Evolutionary conservation across 306 rosid genomes (phyloP).

Genomic region (Vigna trinervia): DNA sequence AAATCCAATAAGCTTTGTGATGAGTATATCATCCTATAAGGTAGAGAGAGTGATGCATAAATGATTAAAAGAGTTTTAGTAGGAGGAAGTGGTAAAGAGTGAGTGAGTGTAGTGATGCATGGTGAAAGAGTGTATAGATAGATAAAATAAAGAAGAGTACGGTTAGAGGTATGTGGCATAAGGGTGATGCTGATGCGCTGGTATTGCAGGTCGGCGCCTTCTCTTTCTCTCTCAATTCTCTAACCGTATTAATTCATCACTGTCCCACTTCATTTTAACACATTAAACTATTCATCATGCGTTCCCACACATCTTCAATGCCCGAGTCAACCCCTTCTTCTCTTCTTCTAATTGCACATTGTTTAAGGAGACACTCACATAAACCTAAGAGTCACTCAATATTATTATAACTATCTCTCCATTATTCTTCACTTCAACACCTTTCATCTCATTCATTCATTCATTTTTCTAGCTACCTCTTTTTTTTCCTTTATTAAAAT

Average conservation of each 20-base stretch:
- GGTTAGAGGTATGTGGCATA: constrained; percentile 36
- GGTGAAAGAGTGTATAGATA: background rate
- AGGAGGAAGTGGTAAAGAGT: background rate
- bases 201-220: constrained; percentile 52
- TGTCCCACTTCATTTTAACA: constrained; percentile 23
- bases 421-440: background rate
- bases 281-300: constrained; percentile 13
- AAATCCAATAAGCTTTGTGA: no score
- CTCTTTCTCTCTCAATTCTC: constrained; percentile 2
- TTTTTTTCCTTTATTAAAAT: background rate
- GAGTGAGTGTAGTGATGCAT: background rate
- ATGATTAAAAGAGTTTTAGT: no score
- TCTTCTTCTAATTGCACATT: constrained; percentile 34
- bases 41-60: no score
- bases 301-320: background rate
- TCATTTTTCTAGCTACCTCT: background rate
- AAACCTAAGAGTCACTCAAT: constrained; percentile 1
- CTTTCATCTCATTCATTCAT: background rate
- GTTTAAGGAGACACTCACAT: constrained; percentile 34
- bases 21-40: no score
- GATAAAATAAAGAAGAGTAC: constrained; percentile 26
- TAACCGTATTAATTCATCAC: constrained; percentile 49
- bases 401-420: background rate
- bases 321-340: constrained; percentile 42
- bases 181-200: constrained; percentile 46